Conservation (phyloP, 2,329 filamentous ascomycete genomes). For the Ophiostoma piceae region DNA sequence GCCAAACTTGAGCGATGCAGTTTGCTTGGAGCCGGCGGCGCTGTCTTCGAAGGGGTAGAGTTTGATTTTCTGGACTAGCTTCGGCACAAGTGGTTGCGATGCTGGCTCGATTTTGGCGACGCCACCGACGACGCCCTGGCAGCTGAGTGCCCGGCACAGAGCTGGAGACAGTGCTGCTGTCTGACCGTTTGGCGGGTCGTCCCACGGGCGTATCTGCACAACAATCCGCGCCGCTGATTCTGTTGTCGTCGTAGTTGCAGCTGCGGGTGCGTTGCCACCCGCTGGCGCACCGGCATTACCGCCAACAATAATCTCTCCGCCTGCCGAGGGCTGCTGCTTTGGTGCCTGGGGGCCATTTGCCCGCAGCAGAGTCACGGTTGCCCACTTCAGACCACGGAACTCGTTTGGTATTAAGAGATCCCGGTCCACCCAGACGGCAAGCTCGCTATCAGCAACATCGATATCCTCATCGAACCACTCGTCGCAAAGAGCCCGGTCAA, state of each 20-base stretch:
- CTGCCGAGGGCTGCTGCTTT: conserved; percentile 41
- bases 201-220: conserved; percentile 71
- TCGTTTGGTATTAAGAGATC: conserved; percentile 67
- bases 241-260: conserved; percentile 30
- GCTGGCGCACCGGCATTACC: conserved; percentile 38
- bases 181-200: conserved; percentile 76
- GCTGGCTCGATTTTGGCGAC: conserved; percentile 84
- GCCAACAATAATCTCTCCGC: conserved; percentile 45
- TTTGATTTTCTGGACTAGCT: conserved; percentile 54
- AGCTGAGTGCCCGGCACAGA: conserved; percentile 68
- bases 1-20: conserved; percentile 70
- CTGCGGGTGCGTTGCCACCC: conserved; percentile 21
- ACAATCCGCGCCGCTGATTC: conserved; percentile 64
- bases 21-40: conserved; percentile 48
- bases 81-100: conserved; percentile 59
- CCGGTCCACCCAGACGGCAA: conserved; percentile 80
- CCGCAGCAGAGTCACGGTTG: conserved; percentile 77
- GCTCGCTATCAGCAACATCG: conserved; percentile 38
- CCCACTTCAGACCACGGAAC: conserved; percentile 71
- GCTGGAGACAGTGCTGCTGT: conserved; percentile 73
- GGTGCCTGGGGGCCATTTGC: conserved; percentile 67
- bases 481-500: conserved; percentile 63
- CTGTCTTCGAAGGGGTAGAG: conserved; percentile 69
- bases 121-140: conserved; percentile 71
- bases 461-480: conserved; percentile 73